Evolutionary conservation across 257 asterid genomes (phyloP), one percentile per base, ranked within the genome.

Genomic region (Catharanthus roseus): DNA sequence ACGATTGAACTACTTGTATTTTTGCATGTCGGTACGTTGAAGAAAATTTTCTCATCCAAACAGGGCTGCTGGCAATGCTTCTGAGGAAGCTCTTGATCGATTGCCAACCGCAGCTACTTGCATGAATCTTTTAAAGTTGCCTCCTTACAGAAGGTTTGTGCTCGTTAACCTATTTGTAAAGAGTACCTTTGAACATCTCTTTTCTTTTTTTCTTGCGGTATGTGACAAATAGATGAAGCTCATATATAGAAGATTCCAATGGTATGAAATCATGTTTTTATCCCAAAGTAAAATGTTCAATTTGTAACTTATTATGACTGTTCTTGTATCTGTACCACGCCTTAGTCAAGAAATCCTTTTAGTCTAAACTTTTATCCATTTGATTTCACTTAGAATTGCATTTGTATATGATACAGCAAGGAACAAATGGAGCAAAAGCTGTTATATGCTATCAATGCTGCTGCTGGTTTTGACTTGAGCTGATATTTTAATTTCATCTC

Each of bases 61-160:
- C 79, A 95, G 99, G 86, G 92, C 96, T 75, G 90, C 95, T 67
- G 99, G 97, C 72, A 80, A 77, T 85, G 96, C 90, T 65, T 83
- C 97, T 10, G 99, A 91, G 67, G 97, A 89, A 80, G 80, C 89
- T 55, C 88, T 95, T 57, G 95, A 88, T 74, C 89, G 99, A 68
- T 84, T 95, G 81, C 99, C 99, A 29, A 91, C 99, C 53, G 85
- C 99, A 42, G 96, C 97, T 45, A 95, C 99, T 68, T 95, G 99
- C 93, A 89, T 95, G 99, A 95, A 95, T 85, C 97, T 95, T 58
- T 82, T 95, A 67, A 91, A 95, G 78, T 96, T 95, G 78, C 99
- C 99, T 39, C 99, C 99, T 28, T 95, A 95, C 80, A 70, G 88
- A 88, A 95, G 97, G 99, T 93, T 72, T 67, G 80, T 67, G 57